Evolutionary conservation across 1,284 basidiomycete species (phyloP).

Genomic region (Cutaneotrichosporon cutaneum): DNA sequence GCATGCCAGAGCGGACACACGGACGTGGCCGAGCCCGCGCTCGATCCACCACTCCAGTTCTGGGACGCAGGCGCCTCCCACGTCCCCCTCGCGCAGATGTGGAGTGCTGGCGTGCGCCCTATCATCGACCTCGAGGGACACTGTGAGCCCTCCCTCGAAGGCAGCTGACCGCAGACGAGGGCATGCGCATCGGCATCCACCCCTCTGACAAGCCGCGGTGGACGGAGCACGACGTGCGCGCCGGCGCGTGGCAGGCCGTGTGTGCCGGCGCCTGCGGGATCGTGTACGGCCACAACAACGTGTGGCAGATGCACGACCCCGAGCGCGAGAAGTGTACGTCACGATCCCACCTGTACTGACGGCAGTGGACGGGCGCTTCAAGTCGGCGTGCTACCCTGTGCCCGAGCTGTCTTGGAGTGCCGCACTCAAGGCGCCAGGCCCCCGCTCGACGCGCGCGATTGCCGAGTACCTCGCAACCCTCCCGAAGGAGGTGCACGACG

Average conservation of each 20-base stretch:
- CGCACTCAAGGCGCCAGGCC: slow-evolving; percentile 16
- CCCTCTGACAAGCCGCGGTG: slow-evolving; percentile 11
- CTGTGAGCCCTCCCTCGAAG: slow-evolving; percentile 21
- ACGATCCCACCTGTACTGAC: background rate
- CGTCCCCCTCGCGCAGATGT: slow-evolving; percentile 3
- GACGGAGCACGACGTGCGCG: slow-evolving; percentile 24
- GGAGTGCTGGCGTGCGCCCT: slow-evolving; percentile 16
- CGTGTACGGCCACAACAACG: slow-evolving; percentile 28
- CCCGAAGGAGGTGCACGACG: slow-evolving; percentile 21
- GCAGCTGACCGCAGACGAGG: slow-evolving; percentile 5
- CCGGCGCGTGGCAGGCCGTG: slow-evolving; percentile 26
- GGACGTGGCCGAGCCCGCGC: background rate
- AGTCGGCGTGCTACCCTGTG: background rate
- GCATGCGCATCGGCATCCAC: slow-evolving; percentile 1
- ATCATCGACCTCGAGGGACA: slow-evolving; percentile 31
- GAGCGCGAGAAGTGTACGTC: slow-evolving; percentile 21
- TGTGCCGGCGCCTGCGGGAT: slow-evolving; percentile 23
- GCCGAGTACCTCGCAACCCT: slow-evolving; percentile 15
- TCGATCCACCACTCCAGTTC: slow-evolving; percentile 12
- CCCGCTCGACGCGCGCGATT: slow-evolving; percentile 17
- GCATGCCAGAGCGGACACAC: slow-evolving; percentile 23
- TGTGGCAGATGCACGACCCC: slow-evolving; percentile 30
- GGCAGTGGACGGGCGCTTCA: background rate
- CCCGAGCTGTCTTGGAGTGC: slow-evolving; percentile 19
- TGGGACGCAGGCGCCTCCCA: slow-evolving; percentile 18